These are phyloP conservation scores for Salisapilia sapeloensis DNA, from an alignment of 352 stramenopile species.

Conservation along the genomic window DNA sequence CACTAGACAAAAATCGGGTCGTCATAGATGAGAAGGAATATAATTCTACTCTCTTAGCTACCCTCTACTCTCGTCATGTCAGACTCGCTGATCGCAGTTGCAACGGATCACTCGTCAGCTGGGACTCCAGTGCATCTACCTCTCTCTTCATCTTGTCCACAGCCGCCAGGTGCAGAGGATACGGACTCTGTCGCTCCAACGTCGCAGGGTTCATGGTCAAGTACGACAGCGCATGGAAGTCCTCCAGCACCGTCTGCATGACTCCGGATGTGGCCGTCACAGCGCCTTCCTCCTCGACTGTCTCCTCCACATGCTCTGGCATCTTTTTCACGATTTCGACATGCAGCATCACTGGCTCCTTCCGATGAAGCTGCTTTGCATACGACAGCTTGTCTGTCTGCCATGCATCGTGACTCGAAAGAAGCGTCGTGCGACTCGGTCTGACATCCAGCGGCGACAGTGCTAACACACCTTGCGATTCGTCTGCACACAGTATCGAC, in stretches of 20 bases:
- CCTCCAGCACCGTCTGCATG: constrained; percentile 20
- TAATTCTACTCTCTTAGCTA: no score
- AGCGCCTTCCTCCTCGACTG: constrained; percentile 3
- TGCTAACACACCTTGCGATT: no score
- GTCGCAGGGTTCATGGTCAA: constrained; percentile 57
- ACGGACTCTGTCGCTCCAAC: constrained; percentile 33
- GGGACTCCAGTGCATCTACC: constrained; percentile 3
- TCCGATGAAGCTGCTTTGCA: no score
- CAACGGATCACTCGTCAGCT: constrained; percentile 7
- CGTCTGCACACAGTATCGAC: no score
- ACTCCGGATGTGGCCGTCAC: constrained; percentile 6
- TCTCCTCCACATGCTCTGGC: constrained; percentile 8
- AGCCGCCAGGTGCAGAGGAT: constrained; percentile 34
- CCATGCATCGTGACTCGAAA: background rate
- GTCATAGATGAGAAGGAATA: no score
- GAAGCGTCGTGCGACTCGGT: no score
- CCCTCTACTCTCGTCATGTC: no score
- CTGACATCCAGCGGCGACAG: no score
- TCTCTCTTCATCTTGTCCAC: constrained; percentile 14
- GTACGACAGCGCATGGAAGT: constrained; percentile 53
- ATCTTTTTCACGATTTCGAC: constrained; percentile 14
- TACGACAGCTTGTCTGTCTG: background rate
- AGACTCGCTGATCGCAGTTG: constrained; percentile 1
- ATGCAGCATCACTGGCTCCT: constrained; percentile 14
- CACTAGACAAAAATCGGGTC: no score